A percentile compares a stretch with the other conserved stretches of the same genome.
Conservation (phyloP, 169 alveolate species). For the Cryptosporidium bovis region DNA sequence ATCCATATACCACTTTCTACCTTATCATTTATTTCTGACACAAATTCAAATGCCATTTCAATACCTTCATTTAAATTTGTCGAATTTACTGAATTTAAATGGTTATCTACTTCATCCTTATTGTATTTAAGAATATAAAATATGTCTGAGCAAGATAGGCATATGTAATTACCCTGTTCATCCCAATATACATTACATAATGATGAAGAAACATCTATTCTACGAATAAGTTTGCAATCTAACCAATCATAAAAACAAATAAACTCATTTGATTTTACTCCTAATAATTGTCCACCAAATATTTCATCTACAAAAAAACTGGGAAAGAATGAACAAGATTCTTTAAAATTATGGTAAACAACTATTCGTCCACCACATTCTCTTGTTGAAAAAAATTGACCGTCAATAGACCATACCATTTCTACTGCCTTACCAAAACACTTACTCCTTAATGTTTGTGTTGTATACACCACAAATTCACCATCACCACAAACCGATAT, state of each 20-base stretch:
- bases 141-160: slow-evolving; percentile 84
- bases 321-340: slow-evolving; percentile 86
- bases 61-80: slow-evolving; percentile 85
- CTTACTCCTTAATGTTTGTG: slow-evolving; percentile 89
- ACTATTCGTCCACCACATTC: slow-evolving; percentile 88
- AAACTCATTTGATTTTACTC: slow-evolving; percentile 89
- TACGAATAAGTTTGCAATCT: slow-evolving; percentile 82
- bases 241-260: slow-evolving; percentile 96
- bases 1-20: slow-evolving; percentile 87
- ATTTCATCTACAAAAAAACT: slow-evolving; percentile 87
- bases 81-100: slow-evolving; percentile 13
- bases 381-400: slow-evolving; percentile 92
- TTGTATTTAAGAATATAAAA: slow-evolving; percentile 86
- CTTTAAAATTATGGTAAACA: slow-evolving; percentile 86
- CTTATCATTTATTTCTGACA: slow-evolving; percentile 83
- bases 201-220: slow-evolving; percentile 66
- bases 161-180: slow-evolving; percentile 75
- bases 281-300: slow-evolving; percentile 91
- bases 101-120: slow-evolving; percentile 81
- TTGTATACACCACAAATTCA: slow-evolving; percentile 94
- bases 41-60: slow-evolving; percentile 89
- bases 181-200: slow-evolving; percentile 72
- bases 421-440: slow-evolving; percentile 94
- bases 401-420: slow-evolving; percentile 93
- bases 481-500: slow-evolving; percentile 96